Evolutionary conservation across 2,329 filamentous ascomycete genomes (phyloP).

Genomic region (Ophiostoma angusticollis): DNA sequence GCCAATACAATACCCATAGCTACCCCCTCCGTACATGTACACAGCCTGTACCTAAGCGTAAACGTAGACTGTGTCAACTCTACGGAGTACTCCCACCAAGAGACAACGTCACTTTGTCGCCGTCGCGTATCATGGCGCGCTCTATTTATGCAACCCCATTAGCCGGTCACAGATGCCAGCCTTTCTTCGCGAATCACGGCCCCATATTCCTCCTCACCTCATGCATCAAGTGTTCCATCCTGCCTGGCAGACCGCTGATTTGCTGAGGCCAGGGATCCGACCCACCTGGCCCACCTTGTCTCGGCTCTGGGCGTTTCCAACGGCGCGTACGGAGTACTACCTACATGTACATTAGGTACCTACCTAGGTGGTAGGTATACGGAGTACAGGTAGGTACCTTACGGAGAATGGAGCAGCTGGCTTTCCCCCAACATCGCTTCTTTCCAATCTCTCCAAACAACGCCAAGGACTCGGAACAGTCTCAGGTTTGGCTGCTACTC

Average conservation of each 20-base stretch:
- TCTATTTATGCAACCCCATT: conserved; percentile 16
- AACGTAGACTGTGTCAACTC: too few relatives aligned
- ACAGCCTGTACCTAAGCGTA: too few relatives aligned
- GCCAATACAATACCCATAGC: too few relatives aligned
- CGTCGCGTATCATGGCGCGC: conserved; percentile 2
- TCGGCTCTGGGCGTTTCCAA: conserved; percentile 22
- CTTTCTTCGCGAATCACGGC: conserved; percentile 23
- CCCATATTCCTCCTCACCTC: conserved; percentile 16
- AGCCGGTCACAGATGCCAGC: conserved; percentile 19
- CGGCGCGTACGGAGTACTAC: conserved; percentile 31
- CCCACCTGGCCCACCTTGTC: conserved; percentile 19
- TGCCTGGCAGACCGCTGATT: conserved; percentile 23
- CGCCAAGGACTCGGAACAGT: conserved; percentile 5
- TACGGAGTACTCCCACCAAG: too few relatives aligned
- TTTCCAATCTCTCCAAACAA: conserved; percentile 4
- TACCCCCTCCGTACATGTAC: too few relatives aligned
- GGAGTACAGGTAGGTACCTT: too few relatives aligned
- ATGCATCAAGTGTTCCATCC: conserved; percentile 31
- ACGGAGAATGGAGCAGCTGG: too few relatives aligned
- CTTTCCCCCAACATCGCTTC: too few relatives aligned
- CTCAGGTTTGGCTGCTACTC: not conserved
- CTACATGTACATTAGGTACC: too few relatives aligned
- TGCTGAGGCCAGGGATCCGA: conserved; percentile 20
- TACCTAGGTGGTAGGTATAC: too few relatives aligned
- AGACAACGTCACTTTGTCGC: too few relatives aligned